phyloP scores from a whole-genome alignment of 1,139 yeast genomes.

The Scheffersomyces illinoinensis region DNA sequence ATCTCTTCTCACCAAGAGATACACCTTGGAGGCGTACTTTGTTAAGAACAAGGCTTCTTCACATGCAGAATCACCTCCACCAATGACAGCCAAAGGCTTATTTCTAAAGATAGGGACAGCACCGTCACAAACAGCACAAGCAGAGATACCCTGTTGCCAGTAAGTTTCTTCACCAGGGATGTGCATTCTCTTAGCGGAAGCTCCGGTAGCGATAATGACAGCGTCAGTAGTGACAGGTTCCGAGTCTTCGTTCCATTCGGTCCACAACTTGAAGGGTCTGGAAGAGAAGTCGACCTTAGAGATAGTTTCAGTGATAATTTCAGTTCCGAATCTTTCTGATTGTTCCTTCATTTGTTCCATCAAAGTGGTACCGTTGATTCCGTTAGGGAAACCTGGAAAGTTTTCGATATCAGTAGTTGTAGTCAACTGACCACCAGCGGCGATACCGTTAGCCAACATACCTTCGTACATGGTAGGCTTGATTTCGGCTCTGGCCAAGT shows the following conservation, averaged over 20 bases:
- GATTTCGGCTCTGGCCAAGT: slow-evolving; percentile 93
- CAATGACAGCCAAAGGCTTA: slow-evolving; percentile 94
- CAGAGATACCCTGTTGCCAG: slow-evolving; percentile 99
- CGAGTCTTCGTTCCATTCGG: slow-evolving; percentile 86
- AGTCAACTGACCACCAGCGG: slow-evolving; percentile 98
- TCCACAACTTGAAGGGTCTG: slow-evolving; percentile 95
- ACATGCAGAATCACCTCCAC: slow-evolving; percentile 99
- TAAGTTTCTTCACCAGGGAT: slow-evolving; percentile 95
- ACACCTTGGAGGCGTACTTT: slow-evolving; percentile 95
- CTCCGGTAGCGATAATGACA: slow-evolving; percentile 93
- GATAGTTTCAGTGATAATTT: slow-evolving; percentile 90
- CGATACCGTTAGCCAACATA: slow-evolving; percentile 94
- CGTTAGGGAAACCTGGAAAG: slow-evolving; percentile 97
- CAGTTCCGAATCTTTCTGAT: slow-evolving; percentile 84
- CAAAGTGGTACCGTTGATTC: slow-evolving; percentile 81
- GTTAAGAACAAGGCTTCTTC: slow-evolving; percentile 97
- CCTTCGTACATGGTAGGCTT: slow-evolving; percentile 95
- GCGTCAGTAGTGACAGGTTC: slow-evolving; percentile 94
- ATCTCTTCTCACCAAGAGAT: slow-evolving; percentile 90
- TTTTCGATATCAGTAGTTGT: slow-evolving; percentile 97
- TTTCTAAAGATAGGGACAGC: slow-evolving; percentile 98
- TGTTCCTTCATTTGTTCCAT: slow-evolving; percentile 95
- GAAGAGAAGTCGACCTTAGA: slow-evolving; percentile 84
- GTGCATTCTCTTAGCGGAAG: slow-evolving; percentile 90
- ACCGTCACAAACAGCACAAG: slow-evolving; percentile 99